Base-by-base conservation (phyloP, 1,284 basidiomycete genomes). In the Ustilago vetiveriae region DNA sequence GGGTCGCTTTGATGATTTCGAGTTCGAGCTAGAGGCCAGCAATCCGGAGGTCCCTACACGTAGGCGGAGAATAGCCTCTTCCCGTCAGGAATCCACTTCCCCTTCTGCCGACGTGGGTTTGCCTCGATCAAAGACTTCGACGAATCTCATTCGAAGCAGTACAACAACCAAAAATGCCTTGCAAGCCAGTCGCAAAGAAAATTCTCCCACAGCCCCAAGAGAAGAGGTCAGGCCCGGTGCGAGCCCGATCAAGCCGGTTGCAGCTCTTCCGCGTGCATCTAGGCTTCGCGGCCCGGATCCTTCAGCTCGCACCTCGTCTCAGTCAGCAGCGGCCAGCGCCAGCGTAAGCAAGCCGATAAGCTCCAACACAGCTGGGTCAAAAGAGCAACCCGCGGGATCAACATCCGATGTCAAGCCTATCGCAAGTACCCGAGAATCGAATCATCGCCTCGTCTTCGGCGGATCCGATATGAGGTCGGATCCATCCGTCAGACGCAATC, bases 1-100 rank as follows among this genome's bases (percentile, higher is more conserved):
- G 22, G 67, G 67, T 1, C 48, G 57, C 14, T 62, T 71, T 24
- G 67, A 58, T 23, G 67, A 71, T 47, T 71, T 71, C 47, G 67
- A 65, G 37, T 71, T 71, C 30, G 67, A 71, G 36, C 42, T 71
- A 23, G 67, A 71, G 23, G 49, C 55, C 48, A 59, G 49, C 41
- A 46, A 39, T 10, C 19, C 48, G 9, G 59, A 69, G 21, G 38
- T 58, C 2, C 66, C 66, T 1, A 45, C 51, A 10, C 50, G 66
- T 39, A 41, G 66, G 10, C 51, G 48, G 27, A 53, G 55, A 24
- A 50, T 55, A 16, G 50, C 35, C 14, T 24, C 33, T 8, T 26
- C 50, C 2, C 48, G 44, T 17, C 45, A 50, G 10, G 1, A 22
- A 4, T 50, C 62, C 9, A 57, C 54, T 5, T 64, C 54, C 17